Base-by-base conservation (phyloP, 2,329 filamentous ascomycete species). In the Sphaceloma murrayae region DNA sequence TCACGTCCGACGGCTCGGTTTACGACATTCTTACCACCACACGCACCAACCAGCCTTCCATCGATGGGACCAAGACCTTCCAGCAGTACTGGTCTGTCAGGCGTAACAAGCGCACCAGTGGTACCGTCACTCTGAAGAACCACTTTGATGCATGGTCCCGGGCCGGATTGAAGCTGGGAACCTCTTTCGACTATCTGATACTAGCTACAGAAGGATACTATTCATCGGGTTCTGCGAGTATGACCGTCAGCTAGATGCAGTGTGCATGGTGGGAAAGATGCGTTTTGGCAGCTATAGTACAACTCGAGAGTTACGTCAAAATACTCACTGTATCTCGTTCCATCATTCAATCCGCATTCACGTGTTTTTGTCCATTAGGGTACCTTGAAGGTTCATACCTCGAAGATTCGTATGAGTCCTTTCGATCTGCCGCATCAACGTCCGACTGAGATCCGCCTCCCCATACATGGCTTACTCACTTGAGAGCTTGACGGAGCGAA, bases 71-170 rank as follows among this genome's bases (percentile, higher is more conserved):
- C 8, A 51, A 61, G 13, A 75, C 70, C 29, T 76, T 75, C 56
- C 62, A 66, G 56, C 71, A 75, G 61, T 76, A 68, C 55, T 74
- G 68, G 66, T 69, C 66, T 14, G 67, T 75, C 14, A 65, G 72
- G 47, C 58, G 62, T 49, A 60, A 50, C 45, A 73, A 75, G 65
- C 64, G 72, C 38, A 62, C 63, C 17, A 62, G 65, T 43, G 74
- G 73, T 3, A 70, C 67, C 5, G 67, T 77, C 48, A 70, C 65
- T 27, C 63, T 64, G 1, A 60, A 56, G 17, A 68, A 66, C 50
- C 72, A 75, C 56, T 75, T 76, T 52, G 62, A 69, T 51, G 72
- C 71, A 5, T 77, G 73, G 73, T 56, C 56, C 14, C 60, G 62
- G 27, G 53, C 57, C n/a, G 72, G 73, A 3, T 56, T 74, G 56